These are phyloP conservation scores for Candida nitratophila DNA, from an alignment of 805 yeast species.

Conservation along the genomic window DNA sequence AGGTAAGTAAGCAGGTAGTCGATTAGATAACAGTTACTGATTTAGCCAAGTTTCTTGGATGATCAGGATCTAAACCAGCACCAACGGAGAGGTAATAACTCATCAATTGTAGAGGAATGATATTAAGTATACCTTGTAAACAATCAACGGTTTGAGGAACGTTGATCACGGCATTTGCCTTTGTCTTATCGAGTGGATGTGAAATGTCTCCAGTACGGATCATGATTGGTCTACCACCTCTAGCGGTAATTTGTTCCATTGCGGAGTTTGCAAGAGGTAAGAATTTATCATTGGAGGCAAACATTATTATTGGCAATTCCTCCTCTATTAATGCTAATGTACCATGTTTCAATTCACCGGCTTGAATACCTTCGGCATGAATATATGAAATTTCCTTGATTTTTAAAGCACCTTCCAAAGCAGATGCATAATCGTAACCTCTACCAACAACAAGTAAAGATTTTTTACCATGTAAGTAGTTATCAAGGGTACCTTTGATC, in stretches of 20 bases:
- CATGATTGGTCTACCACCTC: constrained; percentile 94
- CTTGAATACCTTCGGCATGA: constrained; percentile 98
- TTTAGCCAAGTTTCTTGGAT: constrained; percentile 98
- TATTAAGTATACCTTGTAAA: constrained; percentile 91
- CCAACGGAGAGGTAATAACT: constrained; percentile 95
- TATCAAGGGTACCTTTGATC: constrained; percentile 70
- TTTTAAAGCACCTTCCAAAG: constrained; percentile 96
- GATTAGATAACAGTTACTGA: constrained; percentile 90
- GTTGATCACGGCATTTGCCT: constrained; percentile 65
- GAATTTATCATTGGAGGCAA: constrained; percentile 93
- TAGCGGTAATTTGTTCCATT: constrained; percentile 92
- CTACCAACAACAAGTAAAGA: constrained; percentile 90
- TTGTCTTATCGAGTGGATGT: constrained; percentile 46
- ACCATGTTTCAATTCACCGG: constrained; percentile 99
- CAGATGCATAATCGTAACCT: constrained; percentile 96
- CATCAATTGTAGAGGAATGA: constrained; percentile 90
- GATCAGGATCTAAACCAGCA: constrained; percentile 94
- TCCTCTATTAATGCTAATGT: constrained; percentile 95
- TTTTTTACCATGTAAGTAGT: constrained; percentile 69
- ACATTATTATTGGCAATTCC: constrained; percentile 85
- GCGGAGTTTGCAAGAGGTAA: constrained; percentile 96
- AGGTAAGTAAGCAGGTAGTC: neutral
- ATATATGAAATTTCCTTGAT: constrained; percentile 97
- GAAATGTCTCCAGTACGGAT: constrained; percentile 76
- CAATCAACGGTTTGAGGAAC: constrained; percentile 97